Evolutionary conservation across 345 rosid species (phyloP).

Genomic region (Eucalyptus polyanthemos): DNA sequence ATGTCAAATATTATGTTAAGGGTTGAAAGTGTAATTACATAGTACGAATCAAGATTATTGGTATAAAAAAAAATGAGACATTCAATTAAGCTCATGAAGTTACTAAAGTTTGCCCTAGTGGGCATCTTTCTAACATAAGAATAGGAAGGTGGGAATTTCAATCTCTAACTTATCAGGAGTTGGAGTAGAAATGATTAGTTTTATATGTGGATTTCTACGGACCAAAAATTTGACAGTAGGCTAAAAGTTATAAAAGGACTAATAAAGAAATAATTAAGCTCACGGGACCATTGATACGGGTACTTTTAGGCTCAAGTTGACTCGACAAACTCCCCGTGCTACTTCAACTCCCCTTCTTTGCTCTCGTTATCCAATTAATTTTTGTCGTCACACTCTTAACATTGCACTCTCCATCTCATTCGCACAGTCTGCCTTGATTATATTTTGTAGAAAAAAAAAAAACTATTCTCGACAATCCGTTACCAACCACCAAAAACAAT

Average conservation of each 20-base stretch:
- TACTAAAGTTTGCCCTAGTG: too few species aligned
- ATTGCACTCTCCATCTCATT: not conserved
- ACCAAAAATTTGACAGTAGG: too few species aligned
- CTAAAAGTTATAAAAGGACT: too few species aligned
- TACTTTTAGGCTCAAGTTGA: not conserved
- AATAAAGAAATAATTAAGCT: too few species aligned
- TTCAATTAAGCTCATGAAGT: not conserved
- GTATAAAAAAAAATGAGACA: not conserved
- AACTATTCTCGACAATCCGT: not conserved
- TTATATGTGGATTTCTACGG: rapidly evolving
- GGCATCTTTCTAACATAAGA: rapidly evolving
- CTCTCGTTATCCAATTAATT: not conserved
- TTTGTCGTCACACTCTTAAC: not conserved
- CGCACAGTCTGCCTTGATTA: not conserved
- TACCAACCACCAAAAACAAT: not conserved
- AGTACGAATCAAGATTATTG: not conserved
- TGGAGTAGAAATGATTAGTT: too few species aligned
- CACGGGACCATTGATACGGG: too few species aligned
- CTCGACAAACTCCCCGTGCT: not conserved
- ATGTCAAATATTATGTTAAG: not conserved
- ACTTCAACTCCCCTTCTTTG: not conserved
- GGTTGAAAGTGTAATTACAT: not conserved
- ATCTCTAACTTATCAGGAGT: rapidly evolving
- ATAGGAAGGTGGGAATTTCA: too few species aligned
- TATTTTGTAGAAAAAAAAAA: not conserved